Base-by-base conservation (phyloP, 306 rosid genomes). In the Inga oerstediana region DNA sequence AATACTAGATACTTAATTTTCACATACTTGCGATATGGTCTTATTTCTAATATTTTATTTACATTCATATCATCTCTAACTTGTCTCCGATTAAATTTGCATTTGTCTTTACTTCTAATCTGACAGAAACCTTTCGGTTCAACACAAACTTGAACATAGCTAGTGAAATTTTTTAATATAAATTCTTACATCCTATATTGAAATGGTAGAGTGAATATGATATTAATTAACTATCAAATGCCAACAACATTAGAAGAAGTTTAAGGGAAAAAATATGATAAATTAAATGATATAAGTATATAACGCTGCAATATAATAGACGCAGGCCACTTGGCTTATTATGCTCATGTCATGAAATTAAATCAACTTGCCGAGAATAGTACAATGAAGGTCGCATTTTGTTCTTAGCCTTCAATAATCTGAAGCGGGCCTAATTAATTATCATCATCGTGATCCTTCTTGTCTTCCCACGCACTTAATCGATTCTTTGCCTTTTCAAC, bases 401-500 rank as follows among this genome's bases (percentile, higher is more conserved):
- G 34, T 10, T 10, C 12, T 62, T 24, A 24, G 20, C 20, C 20
- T 64, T 64, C 70, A 30, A 30, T 13, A 43, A 34, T 34, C 45
- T 16, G 72, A 67, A 35, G 24, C 35, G 45, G 5, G 12, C 44
- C 7, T 39, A 39, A 39, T 51, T 17, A 52, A 14, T 35, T 8
- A 35, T 67, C 24, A 4, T n/a, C 64, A 10, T 58, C 64, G 8
- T 30, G 8, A 15, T 27, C 68, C 68, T 62, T 62, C 37, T 27
- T 62, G 8, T 11, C 69, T 7, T 67, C 46, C 72, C 72, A 67
- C 46, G 3, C 16, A 35, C 0, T 20, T 12, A 67, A 16, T 67
- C 72, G 45, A 15, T 35, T 67, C 72, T 67, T 35, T 8, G 72
- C 24, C 22, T 67, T 67, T 35, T 67, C 72, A 67, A 67, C 72